phyloP scores from a whole-genome alignment of 2,329 filamentous ascomycete species.

The Aureobasidium lini region DNA sequence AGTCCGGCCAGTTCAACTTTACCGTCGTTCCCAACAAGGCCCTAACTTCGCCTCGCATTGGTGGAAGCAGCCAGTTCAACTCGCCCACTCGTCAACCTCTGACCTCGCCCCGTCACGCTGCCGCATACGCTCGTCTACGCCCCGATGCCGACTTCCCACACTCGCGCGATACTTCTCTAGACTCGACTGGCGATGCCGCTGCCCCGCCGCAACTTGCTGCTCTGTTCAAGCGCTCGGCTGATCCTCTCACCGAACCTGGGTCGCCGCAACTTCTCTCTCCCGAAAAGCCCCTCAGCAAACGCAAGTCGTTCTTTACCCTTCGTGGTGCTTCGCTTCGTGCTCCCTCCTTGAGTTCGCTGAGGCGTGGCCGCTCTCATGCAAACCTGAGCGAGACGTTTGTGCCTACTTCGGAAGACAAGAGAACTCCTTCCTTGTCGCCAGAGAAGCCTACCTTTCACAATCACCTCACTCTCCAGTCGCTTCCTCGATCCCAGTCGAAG shows the following conservation, averaged over 20 bases:
- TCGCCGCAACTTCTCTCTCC: not conserved
- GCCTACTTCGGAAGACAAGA: constrained; percentile 20
- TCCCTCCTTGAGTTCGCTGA: constrained; percentile 28
- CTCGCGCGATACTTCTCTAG: not conserved
- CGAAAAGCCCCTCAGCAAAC: constrained; percentile 5
- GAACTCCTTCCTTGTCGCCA: constrained; percentile 20
- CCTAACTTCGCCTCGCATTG: not conserved
- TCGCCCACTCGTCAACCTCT: not conserved
- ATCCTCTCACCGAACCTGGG: not conserved
- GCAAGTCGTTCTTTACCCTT: constrained; percentile 16
- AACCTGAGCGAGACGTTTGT: constrained; percentile 19
- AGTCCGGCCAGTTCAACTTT: constrained; percentile 39
- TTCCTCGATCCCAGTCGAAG: constrained; percentile 45
- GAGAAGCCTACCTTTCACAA: constrained; percentile 20
- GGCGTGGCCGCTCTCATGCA: constrained; percentile 27
- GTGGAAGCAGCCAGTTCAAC: not conserved
- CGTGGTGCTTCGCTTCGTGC: constrained; percentile 17
- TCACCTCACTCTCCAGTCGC: constrained; percentile 10
- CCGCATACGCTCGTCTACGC: not conserved
- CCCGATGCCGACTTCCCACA: not conserved
- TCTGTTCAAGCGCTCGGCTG: constrained; percentile 1
- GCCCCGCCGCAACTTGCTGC: not conserved
- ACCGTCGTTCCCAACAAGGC: constrained; percentile 12
- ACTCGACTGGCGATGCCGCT: not conserved
- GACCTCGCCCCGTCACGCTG: constrained; percentile 3